Evolutionary conservation across 345 rosid species (phyloP).

Genomic region (Angophora floribunda): DNA sequence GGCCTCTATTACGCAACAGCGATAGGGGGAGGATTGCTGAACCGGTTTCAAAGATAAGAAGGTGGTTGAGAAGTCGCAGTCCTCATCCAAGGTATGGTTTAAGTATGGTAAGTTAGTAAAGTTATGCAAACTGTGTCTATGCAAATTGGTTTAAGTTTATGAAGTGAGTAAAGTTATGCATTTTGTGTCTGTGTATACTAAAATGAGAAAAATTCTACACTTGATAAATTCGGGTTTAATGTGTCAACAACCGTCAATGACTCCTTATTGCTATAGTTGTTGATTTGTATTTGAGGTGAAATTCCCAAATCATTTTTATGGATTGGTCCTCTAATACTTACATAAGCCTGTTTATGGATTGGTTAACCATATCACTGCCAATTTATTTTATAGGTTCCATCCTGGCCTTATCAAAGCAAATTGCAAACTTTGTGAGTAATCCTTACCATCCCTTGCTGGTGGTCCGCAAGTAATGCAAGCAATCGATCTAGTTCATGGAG

Average conservation of each 20-base stretch:
- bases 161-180: background rate
- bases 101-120: background rate
- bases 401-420: background rate
- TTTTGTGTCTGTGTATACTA: background rate
- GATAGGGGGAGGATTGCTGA: constrained; percentile 41
- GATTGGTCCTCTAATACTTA: background rate
- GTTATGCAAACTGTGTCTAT: background rate
- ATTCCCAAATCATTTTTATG: background rate
- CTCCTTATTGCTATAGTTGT: background rate
- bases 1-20: background rate
- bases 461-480: background rate
- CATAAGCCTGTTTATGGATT: background rate
- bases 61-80: constrained; percentile 37
- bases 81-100: constrained; percentile 23
- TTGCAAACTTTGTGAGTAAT: background rate
- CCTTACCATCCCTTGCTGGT: background rate
- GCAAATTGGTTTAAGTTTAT: background rate
- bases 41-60: constrained; percentile 16
- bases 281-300: background rate
- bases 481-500: background rate
- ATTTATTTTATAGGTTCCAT: background rate
- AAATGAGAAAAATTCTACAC: background rate
- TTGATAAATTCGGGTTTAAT: background rate
- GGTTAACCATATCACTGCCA: background rate
- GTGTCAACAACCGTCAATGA: background rate